phyloP scores from a whole-genome alignment of 2,329 filamentous ascomycete genomes.

The Colletotrichum limetticola region DNA sequence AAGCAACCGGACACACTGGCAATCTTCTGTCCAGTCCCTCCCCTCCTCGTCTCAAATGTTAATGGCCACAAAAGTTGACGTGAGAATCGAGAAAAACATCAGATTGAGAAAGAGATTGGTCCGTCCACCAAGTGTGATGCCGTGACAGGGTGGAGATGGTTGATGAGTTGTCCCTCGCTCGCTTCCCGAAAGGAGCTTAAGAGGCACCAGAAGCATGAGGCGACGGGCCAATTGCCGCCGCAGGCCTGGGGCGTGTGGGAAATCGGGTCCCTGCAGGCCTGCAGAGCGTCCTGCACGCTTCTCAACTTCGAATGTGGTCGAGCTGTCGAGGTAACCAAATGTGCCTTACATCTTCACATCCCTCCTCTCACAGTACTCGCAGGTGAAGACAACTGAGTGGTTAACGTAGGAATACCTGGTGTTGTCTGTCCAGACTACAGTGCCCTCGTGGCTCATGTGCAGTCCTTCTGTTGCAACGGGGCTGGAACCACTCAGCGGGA shows the following conservation, averaged over 20 bases:
- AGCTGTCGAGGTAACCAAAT: background rate
- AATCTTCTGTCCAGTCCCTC: background rate
- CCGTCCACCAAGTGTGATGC: background rate
- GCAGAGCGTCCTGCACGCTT: background rate
- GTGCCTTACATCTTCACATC: background rate
- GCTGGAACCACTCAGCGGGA: slow-evolving; percentile 16
- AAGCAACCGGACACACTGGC: background rate
- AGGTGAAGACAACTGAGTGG: background rate
- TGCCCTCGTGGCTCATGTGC: background rate
- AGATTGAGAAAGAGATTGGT: background rate
- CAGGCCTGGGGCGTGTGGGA: slow-evolving; percentile 29
- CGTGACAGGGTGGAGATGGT: slow-evolving; percentile 27
- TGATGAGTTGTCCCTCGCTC: slow-evolving; percentile 35
- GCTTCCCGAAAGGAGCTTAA: slow-evolving; percentile 32
- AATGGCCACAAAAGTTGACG: background rate
- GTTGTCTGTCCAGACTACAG: too few relatives aligned
- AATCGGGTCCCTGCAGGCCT: slow-evolving; percentile 5
- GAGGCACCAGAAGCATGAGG: slow-evolving; percentile 1
- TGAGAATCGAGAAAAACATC: background rate
- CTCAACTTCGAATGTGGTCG: background rate
- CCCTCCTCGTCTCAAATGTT: background rate
- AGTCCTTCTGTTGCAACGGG: slow-evolving; percentile 5
- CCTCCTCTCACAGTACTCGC: background rate
- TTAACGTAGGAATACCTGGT: too few relatives aligned
- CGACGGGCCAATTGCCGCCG: slow-evolving; percentile 33